Base-by-base conservation (phyloP, 192 early-diverging fungal genomes). In the Coemansia sp. region DNA sequence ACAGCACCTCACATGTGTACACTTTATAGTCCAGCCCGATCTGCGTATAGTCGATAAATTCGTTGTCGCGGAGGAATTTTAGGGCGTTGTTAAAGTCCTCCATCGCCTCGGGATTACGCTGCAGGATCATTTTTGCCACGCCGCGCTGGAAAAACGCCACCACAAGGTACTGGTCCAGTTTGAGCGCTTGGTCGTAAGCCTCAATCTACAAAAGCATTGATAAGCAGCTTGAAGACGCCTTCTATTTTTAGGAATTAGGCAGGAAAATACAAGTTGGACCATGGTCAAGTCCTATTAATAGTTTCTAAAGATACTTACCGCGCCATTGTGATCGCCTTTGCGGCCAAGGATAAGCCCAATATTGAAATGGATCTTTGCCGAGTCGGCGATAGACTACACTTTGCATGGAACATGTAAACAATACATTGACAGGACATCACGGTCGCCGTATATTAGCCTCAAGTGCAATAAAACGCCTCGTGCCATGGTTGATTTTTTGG, bases 291-390 rank as follows among this genome's bases (percentile, higher is more conserved):
- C 43, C 74, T 67, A 68, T 72, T 62, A 68, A 58, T 57, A 76
- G 47, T 47, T 69, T 43, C 47, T 17, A 49, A 38, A 68, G 62
- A 50, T 60, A 88, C 91, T 86, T 87, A 98, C 94, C 73, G 96
- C 97, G 67, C 84, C 87, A 23, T 91, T 84, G 74, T 90, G 84
- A 64, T 95, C 86, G 17, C 88, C 88, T 43, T 93, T 64, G 28
- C 89, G 91, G 4, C 93, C 86, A 58, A 88, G 88, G 44, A 92
- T 87, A 66, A 95, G 88, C 7, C 91, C 95, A 74, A 97, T 94
- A 78, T 97, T 99, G 81, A 98, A 99, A 77, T 96, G 94, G 57
- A 98, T 96, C 80, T 95, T 96, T 42, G 95, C 89, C 17, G 89
- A 91, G 73, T 96, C 93, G 40, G 96, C 95, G 64, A 99, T 83